A percentile compares a stretch with the other conserved stretches of the same genome.
Evolutionary conservation across 1,284 basidiomycete genomes (phyloP).

Genomic region (Meripilus lineatus): DNA sequence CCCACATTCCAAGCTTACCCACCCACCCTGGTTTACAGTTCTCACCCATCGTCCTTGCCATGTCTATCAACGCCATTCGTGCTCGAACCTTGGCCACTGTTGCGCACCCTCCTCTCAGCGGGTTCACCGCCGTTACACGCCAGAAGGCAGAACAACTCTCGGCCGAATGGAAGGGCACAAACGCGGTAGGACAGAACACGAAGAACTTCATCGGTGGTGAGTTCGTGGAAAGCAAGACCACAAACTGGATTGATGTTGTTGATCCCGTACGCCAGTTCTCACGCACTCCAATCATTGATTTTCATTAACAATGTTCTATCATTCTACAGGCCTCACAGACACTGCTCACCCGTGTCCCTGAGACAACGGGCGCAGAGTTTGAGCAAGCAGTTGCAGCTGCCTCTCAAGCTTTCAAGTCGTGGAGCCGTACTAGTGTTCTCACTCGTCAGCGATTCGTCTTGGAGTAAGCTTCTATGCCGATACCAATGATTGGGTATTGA

Average conservation of each 20-base stretch:
- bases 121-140: conserved; percentile 48
- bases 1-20: too few species aligned
- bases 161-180: conserved; percentile 81
- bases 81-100: conserved; percentile 41
- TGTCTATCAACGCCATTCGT: conserved; percentile 12
- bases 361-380: conserved; percentile 84
- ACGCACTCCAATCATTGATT: not conserved
- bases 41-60: too few species aligned
- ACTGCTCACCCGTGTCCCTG: conserved; percentile 83
- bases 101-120: conserved; percentile 27
- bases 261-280: conserved; percentile 78
- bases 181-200: conserved; percentile 74
- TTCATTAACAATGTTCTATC: not conserved
- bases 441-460: conserved; percentile 87
- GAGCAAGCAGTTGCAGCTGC: conserved; percentile 83
- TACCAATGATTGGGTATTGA: not conserved
- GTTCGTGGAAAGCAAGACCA: conserved; percentile 78
- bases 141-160: conserved; percentile 65
- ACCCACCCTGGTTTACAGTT: too few species aligned
- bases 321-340: conserved; percentile 76
- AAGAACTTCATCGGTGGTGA: conserved; percentile 89
- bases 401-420: conserved; percentile 84
- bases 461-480: conserved; percentile 47
- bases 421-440: conserved; percentile 85
- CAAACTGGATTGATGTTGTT: conserved; percentile 78